Conservation (phyloP, 306 rosid species). For the Quercus glauca region DNA sequence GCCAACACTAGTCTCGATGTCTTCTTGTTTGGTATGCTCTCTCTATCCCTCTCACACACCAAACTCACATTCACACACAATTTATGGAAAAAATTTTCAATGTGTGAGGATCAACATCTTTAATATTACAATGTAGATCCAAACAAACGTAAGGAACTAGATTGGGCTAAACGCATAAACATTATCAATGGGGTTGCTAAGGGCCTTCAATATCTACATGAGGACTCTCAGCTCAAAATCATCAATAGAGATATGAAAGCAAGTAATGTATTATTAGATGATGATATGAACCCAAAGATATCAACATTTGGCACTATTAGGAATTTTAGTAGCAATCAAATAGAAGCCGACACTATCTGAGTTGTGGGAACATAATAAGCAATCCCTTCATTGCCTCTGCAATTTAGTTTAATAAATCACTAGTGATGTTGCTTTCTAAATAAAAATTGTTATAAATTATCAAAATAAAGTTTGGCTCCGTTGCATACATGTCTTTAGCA, state of each 20-base stretch:
- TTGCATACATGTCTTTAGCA: no score
- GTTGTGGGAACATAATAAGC: conserved; percentile 4
- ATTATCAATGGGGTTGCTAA: neutral
- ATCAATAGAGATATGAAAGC: conserved; percentile 5
- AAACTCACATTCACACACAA: neutral
- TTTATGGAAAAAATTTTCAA: neutral
- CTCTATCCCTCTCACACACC: neutral
- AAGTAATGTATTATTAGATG: neutral
- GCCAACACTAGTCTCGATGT: conserved; percentile 22
- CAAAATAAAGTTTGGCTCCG: no score
- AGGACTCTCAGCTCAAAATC: conserved; percentile 9
- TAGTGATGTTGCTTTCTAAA: no score
- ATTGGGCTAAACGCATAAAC: neutral
- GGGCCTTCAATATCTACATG: conserved; percentile 3
- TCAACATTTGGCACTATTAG: conserved; percentile 1
- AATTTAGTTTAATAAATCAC: neutral
- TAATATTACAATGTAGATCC: neutral
- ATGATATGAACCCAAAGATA: conserved; percentile 7
- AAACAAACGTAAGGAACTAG: neutral
- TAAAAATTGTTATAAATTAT: no score
- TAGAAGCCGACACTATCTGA: conserved; percentile 1
- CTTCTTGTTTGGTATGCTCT: conserved; percentile 25
- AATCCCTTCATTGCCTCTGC: neutral
- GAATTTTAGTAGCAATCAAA: neutral
- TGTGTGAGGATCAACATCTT: neutral